Evolutionary conservation across 2,329 filamentous ascomycete species (phyloP), one percentile per base, ranked within the genome.

Genomic region (Lizonia empirigonia): DNA sequence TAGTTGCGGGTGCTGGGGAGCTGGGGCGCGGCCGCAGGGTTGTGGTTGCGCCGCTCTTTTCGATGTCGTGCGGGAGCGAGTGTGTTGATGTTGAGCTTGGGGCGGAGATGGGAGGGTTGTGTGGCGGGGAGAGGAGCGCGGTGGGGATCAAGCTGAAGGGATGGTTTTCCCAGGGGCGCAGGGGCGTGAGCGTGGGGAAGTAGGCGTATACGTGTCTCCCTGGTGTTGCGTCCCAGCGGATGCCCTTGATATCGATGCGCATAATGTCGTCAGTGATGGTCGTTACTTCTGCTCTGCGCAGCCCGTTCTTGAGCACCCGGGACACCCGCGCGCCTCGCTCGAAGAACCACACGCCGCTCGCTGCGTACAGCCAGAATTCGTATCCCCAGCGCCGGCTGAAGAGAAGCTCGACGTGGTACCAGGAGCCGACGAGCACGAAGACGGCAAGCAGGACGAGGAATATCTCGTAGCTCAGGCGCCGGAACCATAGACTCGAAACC

Each of bases 141-240:
- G 62, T 60, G 2, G 60, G 47, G 4, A 53, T 36, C 20, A 80
- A 60, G 1, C 78, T 81, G 58, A 84, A 83, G 0, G 81, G 81
- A 58, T 84, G 82, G 36, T 80, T 83, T 60, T 83, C 80, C 80
- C 80, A 83, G 1, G 60, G 49, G 4, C 56, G 47, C 22, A 58
- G 50, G 1, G 46, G 50, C 13, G 52, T 74, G 1, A 81, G 58
- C 0, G 74, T 76, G 0, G 81, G 80, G 57, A 84, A 82, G 60
- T 80, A 81, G 0, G 76, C 64, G 49, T 80, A 82, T 12, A 35
- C 35, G 40, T 79, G 74, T 2, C 70, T 44, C 4, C 58, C 58
- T 1, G 56, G 53, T 5, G 16, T 38, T 3, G 50, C 60, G 2
- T 70, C 72, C 69, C 72, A 79, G 32, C 71, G 56, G 5, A 77